These are phyloP conservation scores for Adansonia grandidieri DNA, from an alignment of 441 rosid species.

Conservation along the genomic window DNA sequence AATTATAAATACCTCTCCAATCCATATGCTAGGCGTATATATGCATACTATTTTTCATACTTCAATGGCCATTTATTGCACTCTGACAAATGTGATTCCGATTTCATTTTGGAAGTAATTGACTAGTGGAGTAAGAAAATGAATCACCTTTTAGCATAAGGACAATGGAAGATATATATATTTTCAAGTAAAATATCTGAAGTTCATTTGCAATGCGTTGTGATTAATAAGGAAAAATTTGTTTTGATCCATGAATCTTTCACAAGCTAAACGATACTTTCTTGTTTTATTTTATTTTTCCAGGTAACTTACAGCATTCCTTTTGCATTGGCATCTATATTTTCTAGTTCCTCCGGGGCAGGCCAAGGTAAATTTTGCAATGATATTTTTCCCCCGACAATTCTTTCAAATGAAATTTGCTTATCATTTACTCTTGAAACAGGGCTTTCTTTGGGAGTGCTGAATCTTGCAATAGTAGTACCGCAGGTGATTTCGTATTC, in stretches of 20 bases:
- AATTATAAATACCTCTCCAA: background rate
- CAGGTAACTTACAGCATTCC: slow-evolving; percentile 87
- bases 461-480: slow-evolving; percentile 78
- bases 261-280: background rate
- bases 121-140: slow-evolving; percentile 30
- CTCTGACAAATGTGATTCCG: background rate
- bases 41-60: background rate
- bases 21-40: background rate
- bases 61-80: slow-evolving; percentile 16
- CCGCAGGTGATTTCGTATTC: slow-evolving; percentile 61
- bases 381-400: background rate
- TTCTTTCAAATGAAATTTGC: background rate
- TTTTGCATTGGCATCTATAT: slow-evolving; percentile 89
- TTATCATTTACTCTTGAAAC: background rate
- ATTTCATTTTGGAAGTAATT: background rate
- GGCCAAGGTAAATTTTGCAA: slow-evolving; percentile 73
- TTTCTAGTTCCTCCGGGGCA: slow-evolving; percentile 60
- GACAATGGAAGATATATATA: background rate
- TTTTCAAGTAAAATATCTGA: background rate
- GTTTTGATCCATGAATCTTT: background rate
- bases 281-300: slow-evolving; percentile 27
- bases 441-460: slow-evolving; percentile 89
- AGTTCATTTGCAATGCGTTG: background rate
- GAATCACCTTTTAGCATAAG: background rate
- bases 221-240: background rate